Conservation (phyloP, 2,329 filamentous ascomycete species). For the Zasmidium citrigriseum region DNA sequence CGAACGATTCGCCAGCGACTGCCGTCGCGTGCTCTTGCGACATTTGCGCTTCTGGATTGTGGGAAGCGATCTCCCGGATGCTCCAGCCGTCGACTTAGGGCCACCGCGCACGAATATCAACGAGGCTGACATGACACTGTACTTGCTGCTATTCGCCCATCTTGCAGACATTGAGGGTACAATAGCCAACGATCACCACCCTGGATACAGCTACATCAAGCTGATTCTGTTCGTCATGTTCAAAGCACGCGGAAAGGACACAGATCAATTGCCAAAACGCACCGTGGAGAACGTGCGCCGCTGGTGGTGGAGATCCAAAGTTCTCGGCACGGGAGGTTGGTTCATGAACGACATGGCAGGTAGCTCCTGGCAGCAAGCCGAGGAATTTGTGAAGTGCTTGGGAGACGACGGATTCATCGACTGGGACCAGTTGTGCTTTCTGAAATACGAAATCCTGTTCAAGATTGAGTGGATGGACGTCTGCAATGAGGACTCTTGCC, state of each 20-base stretch:
- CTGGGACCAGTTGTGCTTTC: too few species aligned
- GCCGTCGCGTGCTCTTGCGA: neutral
- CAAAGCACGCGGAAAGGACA: neutral
- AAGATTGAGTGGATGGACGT: too few species aligned
- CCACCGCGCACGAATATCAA: neutral
- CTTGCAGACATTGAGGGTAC: constrained; percentile 9
- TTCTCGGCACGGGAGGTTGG: neutral
- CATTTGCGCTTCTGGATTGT: constrained; percentile 1
- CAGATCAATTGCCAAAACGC: neutral
- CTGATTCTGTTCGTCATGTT: neutral
- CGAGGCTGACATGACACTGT: neutral
- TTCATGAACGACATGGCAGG: neutral
- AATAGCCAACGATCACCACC: neutral
- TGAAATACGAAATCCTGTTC: too few species aligned
- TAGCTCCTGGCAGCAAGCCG: neutral
- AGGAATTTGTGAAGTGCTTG: neutral
- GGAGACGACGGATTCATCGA: neutral
- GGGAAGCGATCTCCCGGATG: neutral
- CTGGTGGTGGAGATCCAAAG: neutral
- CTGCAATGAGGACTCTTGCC: too few species aligned
- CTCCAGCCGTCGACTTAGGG: neutral
- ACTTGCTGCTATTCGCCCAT: constrained; percentile 3
- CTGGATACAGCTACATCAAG: neutral
- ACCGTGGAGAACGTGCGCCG: neutral
- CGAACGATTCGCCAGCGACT: neutral